Conservation (phyloP, 495 filamentous ascomycete species). For the Oidiodendron maius region DNA sequence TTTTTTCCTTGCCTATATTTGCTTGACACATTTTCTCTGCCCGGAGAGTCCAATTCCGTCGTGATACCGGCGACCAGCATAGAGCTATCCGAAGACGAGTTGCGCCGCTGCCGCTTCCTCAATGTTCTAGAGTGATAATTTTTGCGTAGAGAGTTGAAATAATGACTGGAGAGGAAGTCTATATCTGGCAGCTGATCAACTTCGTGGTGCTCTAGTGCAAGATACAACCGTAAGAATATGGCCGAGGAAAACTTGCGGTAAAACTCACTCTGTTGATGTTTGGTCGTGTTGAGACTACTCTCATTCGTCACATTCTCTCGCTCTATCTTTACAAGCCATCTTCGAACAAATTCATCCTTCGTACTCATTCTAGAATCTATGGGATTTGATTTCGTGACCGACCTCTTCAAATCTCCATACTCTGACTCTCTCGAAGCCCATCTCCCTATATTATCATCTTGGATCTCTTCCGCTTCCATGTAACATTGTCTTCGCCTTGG, state of each 20-base stretch:
- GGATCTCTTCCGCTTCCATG: no score
- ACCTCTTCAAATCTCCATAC: no score
- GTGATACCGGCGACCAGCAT: conserved; percentile 18
- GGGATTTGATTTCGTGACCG: background rate
- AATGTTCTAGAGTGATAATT: background rate
- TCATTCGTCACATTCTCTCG: background rate
- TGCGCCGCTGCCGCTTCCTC: conserved; percentile 15
- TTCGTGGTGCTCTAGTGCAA: background rate
- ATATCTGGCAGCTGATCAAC: background rate
- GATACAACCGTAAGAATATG: no score
- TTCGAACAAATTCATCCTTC: conserved; percentile 16
- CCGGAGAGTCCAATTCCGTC: background rate
- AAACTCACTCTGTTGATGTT: background rate
- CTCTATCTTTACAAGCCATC: conserved; percentile 13
- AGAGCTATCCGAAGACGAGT: conserved; percentile 22
- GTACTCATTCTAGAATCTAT: conserved; percentile 3
- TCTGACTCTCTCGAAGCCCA: no score
- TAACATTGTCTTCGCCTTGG: no score
- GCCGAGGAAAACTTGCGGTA: no score
- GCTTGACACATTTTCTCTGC: background rate
- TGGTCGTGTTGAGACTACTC: background rate
- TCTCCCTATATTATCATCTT: no score
- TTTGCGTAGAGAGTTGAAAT: background rate
- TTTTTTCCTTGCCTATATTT: background rate
- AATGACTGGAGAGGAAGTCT: background rate